Conservation (phyloP, 306 rosid species). For the Rosa persica region DNA sequence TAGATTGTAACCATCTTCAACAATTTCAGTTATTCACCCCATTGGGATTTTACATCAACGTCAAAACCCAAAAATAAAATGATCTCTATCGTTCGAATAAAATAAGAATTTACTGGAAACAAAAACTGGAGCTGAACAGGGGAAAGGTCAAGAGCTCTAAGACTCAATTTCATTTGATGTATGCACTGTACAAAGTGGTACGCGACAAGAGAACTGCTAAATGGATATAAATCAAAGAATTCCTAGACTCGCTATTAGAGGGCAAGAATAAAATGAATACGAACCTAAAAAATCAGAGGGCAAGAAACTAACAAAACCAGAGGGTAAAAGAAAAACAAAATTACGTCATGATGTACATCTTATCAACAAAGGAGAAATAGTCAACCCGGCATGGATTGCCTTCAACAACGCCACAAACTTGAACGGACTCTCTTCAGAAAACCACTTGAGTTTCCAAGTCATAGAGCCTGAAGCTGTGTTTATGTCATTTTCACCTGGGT, state of each 20-base stretch:
- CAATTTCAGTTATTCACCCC: background rate
- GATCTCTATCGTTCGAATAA: background rate
- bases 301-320: conserved; percentile 11
- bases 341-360: conserved; percentile 43
- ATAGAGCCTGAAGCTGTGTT: conserved; percentile 30
- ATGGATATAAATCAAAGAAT: conserved; percentile 52
- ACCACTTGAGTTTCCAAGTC: conserved; percentile 76
- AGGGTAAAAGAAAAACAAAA: background rate
- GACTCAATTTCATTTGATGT: background rate
- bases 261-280: conserved; percentile 71
- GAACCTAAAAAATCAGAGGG: conserved; percentile 24
- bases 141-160: background rate
- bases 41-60: background rate
- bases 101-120: background rate
- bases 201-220: conserved; percentile 26
- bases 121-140: background rate
- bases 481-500: conserved; percentile 28
- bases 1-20: no score
- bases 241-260: conserved; percentile 32
- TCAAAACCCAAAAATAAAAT: background rate
- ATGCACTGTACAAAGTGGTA: conserved; percentile 43
- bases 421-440: conserved; percentile 51
- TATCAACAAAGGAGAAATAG: conserved; percentile 48
- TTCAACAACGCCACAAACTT: conserved; percentile 71
- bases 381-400: conserved; percentile 65